A percentile compares a stretch with the other conserved stretches of the same genome.
phyloP scores from a whole-genome alignment of 768 basidiomycete genomes.

The Termitomyces sp. region DNA sequence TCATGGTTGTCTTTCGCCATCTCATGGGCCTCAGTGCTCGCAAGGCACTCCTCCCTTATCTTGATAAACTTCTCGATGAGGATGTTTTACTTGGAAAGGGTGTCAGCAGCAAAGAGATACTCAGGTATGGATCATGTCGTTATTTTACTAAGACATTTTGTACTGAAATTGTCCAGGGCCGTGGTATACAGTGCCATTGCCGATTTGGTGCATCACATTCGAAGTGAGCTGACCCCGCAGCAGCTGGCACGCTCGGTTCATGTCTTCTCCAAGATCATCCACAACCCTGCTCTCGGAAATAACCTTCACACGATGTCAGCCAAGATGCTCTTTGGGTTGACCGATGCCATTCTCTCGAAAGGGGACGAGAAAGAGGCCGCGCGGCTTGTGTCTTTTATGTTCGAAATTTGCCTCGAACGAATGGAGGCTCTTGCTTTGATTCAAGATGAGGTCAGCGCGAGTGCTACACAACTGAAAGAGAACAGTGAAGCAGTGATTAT shows the following conservation, averaged over 20 bases:
- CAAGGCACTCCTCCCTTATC: constrained; percentile 69
- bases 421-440: constrained; percentile 74
- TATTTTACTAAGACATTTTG: not conserved
- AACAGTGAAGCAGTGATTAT: constrained; percentile 31
- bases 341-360: constrained; percentile 77
- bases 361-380: constrained; percentile 65
- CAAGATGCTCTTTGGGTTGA: constrained; percentile 87
- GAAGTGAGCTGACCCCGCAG: constrained; percentile 68
- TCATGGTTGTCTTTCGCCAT: constrained; percentile 90
- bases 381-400: constrained; percentile 65
- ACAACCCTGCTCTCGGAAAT: constrained; percentile 77
- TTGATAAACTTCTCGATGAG: constrained; percentile 90
- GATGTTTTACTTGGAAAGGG: constrained; percentile 82
- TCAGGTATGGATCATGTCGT: constrained; percentile 42
- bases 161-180: constrained; percentile 39
- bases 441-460: constrained; percentile 45
- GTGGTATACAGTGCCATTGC: constrained; percentile 85
- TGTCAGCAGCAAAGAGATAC: constrained; percentile 78
- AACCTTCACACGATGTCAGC: constrained; percentile 86
- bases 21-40: constrained; percentile 76
- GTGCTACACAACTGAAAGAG: constrained; percentile 45
- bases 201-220: constrained; percentile 90
- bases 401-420: constrained; percentile 81
- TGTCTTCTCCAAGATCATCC: constrained; percentile 83
- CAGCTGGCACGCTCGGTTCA: constrained; percentile 78